Percentiles rank a stretch among this genome's conserved stretches.
Conservation (phyloP, 495 filamentous ascomycete species). For the Neurospora sp. region DNA sequence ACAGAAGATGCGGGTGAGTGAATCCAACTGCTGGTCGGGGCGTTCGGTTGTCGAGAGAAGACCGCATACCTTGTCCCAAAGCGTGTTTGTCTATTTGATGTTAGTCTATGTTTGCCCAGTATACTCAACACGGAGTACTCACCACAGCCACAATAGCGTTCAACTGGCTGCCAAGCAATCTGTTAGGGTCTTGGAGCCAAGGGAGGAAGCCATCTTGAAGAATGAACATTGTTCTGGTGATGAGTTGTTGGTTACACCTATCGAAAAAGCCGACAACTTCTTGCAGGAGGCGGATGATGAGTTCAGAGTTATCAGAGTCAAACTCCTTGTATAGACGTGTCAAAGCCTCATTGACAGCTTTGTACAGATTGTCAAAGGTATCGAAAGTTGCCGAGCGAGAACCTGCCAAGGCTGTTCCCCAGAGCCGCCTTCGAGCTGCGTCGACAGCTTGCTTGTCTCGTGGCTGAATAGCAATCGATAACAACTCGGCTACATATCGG, state of each 20-base stretch:
- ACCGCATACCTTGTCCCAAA: conserved; percentile 33
- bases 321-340: conserved; percentile 31
- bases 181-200: conserved; percentile 50
- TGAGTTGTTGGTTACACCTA: conserved; percentile 27
- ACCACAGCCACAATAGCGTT: conserved; percentile 23
- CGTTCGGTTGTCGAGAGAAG: conserved; percentile 18
- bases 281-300: conserved; percentile 18
- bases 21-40: conserved; percentile 26
- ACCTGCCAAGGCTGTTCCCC: conserved; percentile 40
- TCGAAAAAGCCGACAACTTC: conserved; percentile 26
- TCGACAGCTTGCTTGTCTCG: conserved; percentile 48
- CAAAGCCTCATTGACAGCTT: conserved; percentile 36
- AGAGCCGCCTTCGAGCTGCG: conserved; percentile 45
- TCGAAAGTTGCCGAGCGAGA: conserved; percentile 39
- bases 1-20: conserved; percentile 30
- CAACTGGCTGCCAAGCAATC: conserved; percentile 23
- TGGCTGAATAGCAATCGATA: conserved; percentile 33
- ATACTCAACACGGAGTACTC: conserved; percentile 11
- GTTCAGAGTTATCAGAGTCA: conserved; percentile 12
- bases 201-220: conserved; percentile 48
- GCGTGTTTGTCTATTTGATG: conserved; percentile 19
- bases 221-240: conserved; percentile 31
- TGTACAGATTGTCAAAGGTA: conserved; percentile 52
- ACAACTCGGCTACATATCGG: conserved; percentile 21
- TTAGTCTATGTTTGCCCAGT: conserved; percentile 9